Conservation (phyloP, 495 filamentous ascomycete species). For the Platismatia glauca region DNA sequence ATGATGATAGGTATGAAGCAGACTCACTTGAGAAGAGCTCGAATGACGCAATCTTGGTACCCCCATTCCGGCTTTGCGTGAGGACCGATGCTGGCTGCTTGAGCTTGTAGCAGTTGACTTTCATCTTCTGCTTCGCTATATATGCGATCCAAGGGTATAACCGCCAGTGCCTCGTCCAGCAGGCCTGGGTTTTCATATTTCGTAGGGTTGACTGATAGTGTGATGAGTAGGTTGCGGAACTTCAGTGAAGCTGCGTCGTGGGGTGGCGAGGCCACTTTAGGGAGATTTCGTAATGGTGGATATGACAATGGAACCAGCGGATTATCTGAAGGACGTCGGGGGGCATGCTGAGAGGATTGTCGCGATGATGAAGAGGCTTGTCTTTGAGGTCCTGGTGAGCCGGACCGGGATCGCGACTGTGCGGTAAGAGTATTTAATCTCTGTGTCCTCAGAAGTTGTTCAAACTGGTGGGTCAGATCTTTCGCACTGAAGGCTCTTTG, state of each 20-base stretch:
- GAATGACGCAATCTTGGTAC: constrained; percentile 95
- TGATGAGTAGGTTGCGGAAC: constrained; percentile 74
- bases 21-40: constrained; percentile 69
- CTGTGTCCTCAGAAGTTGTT: constrained; percentile 66
- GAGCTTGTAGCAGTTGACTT: constrained; percentile 71
- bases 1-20: background rate
- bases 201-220: constrained; percentile 72
- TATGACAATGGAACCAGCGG: constrained; percentile 49
- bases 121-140: constrained; percentile 94
- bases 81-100: constrained; percentile 74
- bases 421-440: constrained; percentile 66
- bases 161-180: constrained; percentile 80
- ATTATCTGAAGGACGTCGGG: constrained; percentile 27
- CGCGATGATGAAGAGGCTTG: constrained; percentile 27
- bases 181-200: constrained; percentile 97
- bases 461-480: constrained; percentile 57
- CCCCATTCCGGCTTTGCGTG: constrained; percentile 83
- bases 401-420: constrained; percentile 42
- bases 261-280: constrained; percentile 72
- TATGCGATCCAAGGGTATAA: constrained; percentile 83
- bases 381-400: constrained; percentile 20
- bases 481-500: constrained; percentile 33
- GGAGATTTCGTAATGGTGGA: constrained; percentile 60
- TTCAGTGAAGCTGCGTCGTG: constrained; percentile 64
- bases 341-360: constrained; percentile 30